phyloP scores from a whole-genome alignment of 2,329 filamentous ascomycete genomes.

The Apiospora aurea region DNA sequence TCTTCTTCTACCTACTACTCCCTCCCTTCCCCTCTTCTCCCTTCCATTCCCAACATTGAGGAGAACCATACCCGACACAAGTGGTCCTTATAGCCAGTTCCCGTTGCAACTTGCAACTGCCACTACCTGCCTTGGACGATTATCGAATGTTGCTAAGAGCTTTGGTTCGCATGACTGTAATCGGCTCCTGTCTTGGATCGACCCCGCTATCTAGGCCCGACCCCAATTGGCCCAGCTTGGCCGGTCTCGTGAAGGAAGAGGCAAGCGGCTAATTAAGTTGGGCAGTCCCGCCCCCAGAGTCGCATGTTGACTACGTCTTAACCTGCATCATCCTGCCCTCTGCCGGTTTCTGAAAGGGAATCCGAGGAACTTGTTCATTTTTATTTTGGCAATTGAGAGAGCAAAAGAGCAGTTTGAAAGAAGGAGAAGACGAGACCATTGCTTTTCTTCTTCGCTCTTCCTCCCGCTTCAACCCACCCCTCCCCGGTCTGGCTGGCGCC shows the following conservation, averaged over 20 bases:
- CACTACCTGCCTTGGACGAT: not conserved
- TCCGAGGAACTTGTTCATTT: not conserved
- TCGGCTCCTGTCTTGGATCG: slow-evolving; percentile 16
- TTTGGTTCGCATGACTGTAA: slow-evolving; percentile 17
- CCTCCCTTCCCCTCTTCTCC: not conserved
- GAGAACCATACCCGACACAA: not conserved
- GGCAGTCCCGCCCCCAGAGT: slow-evolving; percentile 6
- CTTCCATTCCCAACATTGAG: not conserved
- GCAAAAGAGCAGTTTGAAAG: not conserved
- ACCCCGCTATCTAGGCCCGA: slow-evolving; percentile 16
- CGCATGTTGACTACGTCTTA: slow-evolving; percentile 8
- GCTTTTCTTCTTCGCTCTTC: not conserved
- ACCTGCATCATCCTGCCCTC: not conserved
- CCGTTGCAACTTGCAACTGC: not conserved
- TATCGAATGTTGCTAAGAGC: slow-evolving; percentile 21
- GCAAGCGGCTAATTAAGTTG: slow-evolving; percentile 15
- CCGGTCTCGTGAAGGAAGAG: slow-evolving; percentile 15
- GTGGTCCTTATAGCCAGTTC: not conserved
- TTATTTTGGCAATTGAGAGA: slow-evolving; percentile 2
- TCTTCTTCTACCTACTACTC: not conserved
- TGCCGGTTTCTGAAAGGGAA: not conserved
- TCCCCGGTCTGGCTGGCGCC: not conserved
- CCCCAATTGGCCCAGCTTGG: slow-evolving; percentile 3
- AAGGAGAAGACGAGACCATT: not conserved
- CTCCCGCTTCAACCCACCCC: not conserved